These are phyloP conservation scores for Cryptosporidium parvum DNA, from an alignment of 169 alveolate species.

Conservation along the genomic window DNA sequence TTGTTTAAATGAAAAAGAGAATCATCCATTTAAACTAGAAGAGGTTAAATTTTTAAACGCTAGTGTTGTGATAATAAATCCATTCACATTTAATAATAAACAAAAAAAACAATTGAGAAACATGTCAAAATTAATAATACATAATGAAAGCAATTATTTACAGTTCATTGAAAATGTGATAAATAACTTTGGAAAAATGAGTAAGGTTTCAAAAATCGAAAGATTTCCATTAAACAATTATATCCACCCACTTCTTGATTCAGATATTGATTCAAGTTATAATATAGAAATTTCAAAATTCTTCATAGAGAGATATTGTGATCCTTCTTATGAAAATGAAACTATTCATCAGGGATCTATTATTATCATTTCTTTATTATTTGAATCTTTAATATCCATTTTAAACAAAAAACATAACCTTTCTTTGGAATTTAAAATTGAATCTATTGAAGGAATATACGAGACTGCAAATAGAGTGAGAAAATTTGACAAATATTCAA, in stretches of 20 bases:
- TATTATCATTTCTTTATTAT: slow-evolving; percentile 41
- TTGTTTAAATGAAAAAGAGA: not conserved
- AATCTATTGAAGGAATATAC: slow-evolving; percentile 39
- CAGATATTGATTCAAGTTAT: not conserved
- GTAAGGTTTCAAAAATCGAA: not conserved
- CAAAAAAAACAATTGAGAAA: not conserved
- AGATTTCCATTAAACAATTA: slow-evolving; percentile 17
- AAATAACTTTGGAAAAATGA: not conserved
- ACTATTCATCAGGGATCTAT: not conserved
- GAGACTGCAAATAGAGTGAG: slow-evolving; percentile 4
- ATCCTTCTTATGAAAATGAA: not conserved
- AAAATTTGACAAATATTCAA: slow-evolving; percentile 5
- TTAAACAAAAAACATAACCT: slow-evolving; percentile 9
- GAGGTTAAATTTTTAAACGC: not conserved
- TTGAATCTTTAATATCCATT: slow-evolving; percentile 8
- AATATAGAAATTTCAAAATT: slow-evolving; percentile 24
- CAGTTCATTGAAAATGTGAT: not conserved
- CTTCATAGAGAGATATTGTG: slow-evolving; percentile 21
- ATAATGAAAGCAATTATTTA: slow-evolving; percentile 13
- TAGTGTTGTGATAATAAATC: slow-evolving; percentile 4
- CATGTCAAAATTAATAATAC: not conserved
- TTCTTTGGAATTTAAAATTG: slow-evolving; percentile 12
- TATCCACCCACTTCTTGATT: not conserved
- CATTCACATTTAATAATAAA: slow-evolving; percentile 10
- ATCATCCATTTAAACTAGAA: not conserved